Evolutionary conservation across 768 basidiomycete species (phyloP).

Genomic region (Solioccasus polychromus): DNA sequence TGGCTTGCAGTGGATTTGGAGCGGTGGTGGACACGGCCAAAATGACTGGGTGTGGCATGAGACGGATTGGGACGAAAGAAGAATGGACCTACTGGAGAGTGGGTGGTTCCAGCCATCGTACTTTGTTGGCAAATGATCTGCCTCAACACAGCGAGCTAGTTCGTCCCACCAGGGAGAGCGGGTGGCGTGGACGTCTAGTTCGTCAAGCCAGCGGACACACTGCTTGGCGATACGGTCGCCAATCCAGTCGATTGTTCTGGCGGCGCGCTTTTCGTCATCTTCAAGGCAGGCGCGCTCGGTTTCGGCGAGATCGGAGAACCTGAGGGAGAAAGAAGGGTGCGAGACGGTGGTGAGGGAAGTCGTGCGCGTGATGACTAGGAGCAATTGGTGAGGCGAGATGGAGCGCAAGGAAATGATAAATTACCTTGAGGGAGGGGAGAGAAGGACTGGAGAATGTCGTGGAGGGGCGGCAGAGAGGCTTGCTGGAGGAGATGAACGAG

Average conservation of each 20-base stretch:
- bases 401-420: neutral
- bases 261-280: slow-evolving; percentile 75
- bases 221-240: slow-evolving; percentile 63
- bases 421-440: slow-evolving; percentile 79
- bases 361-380: slow-evolving; percentile 76
- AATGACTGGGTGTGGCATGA: slow-evolving; percentile 52
- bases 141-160: slow-evolving; percentile 70
- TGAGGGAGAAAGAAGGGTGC: slow-evolving; percentile 68
- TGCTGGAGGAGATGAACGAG: slow-evolving; percentile 56
- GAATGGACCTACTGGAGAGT: slow-evolving; percentile 57
- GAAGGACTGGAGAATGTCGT: slow-evolving; percentile 78
- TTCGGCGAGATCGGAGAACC: slow-evolving; percentile 74
- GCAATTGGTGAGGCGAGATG: slow-evolving; percentile 7
- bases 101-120: slow-evolving; percentile 88
- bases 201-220: slow-evolving; percentile 69
- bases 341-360: slow-evolving; percentile 67
- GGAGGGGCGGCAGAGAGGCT: slow-evolving; percentile 64
- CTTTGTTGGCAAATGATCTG: slow-evolving; percentile 69
- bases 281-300: slow-evolving; percentile 74
- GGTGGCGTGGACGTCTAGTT: slow-evolving; percentile 47
- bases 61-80: slow-evolving; percentile 7
- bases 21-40: slow-evolving; percentile 80
- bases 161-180: slow-evolving; percentile 90
- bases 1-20: slow-evolving; percentile 76
- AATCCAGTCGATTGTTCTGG: slow-evolving; percentile 85